phyloP scores from a whole-genome alignment of 345 rosid species.

The Lepidium aucheri region DNA sequence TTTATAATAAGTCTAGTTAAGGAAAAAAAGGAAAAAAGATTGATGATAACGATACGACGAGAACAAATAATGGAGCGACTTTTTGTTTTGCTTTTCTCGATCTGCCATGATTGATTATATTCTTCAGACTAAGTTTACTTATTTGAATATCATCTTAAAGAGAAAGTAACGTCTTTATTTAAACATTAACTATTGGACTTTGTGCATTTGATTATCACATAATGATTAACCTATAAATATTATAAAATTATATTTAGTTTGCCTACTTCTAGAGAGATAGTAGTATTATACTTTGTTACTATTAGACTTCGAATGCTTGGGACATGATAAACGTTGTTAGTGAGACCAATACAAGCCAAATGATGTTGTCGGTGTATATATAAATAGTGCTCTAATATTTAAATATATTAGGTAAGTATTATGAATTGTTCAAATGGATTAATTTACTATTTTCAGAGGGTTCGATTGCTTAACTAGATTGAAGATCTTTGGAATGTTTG shows the following conservation, averaged over 20 bases:
- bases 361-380: constrained; percentile 13
- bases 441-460: background rate
- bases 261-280: constrained; percentile 15
- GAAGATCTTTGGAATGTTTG: too few relatives aligned
- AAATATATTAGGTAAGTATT: background rate
- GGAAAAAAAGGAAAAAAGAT: constrained; percentile 1
- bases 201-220: constrained; percentile 27
- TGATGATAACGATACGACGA: constrained; percentile 27
- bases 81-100: constrained; percentile 20
- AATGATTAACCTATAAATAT: constrained; percentile 23
- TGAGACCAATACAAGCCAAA: constrained; percentile 16
- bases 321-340: constrained; percentile 21
- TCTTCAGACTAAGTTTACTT: constrained; percentile 20
- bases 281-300: background rate
- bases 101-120: constrained; percentile 28
- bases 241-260: background rate
- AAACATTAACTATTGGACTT: constrained; percentile 10
- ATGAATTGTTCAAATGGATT: background rate
- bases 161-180: constrained; percentile 19
- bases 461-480: background rate
- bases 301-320: constrained; percentile 15
- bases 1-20: background rate
- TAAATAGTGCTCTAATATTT: background rate
- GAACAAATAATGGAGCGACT: constrained; percentile 25
- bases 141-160: constrained; percentile 18